Base-by-base conservation (phyloP, 805 yeast genomes). In the Saturnispora dispora region DNA sequence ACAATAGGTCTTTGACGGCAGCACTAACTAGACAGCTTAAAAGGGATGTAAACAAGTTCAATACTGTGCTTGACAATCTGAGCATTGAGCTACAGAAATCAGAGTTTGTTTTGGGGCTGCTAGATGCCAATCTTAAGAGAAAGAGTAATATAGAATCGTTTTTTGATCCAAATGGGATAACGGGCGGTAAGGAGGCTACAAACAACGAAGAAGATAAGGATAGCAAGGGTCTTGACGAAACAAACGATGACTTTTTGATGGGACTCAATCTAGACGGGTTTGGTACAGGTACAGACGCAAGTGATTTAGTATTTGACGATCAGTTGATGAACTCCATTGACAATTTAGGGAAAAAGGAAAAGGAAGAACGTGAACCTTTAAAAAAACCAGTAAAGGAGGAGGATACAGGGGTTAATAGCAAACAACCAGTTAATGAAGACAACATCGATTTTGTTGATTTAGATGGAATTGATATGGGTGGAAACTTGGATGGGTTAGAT, bases 81-180 rank as follows among this genome's bases (percentile, higher is more conserved):
- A 55, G 52, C 13, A 32, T 65, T 45, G 68, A 67, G 48, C 50
- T 66, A 46, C 57, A 50, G 20, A 66, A 63, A 35, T 57, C 69
- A 4, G 66, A 60, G 43, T 57, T 59, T 46, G 60, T 62, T 10
- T 51, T 67, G 28, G 53, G 55, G 20, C 57, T 59, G 48, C 30
- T 66, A 48, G 63, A 64, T 49, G 58, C 58, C n/a, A 63, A 60
- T 46, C 32, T 60, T 7, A 51, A 52, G 10, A 63, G 64, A 45
- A 69, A 66, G 48, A 64, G 57, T 30, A 35, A 23, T n/a, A 27
- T 25, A n/a, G 42, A 35, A 10, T 25, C 33, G 4, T 25, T 46
- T 25, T 46, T 46, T n/a, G 42, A 46, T 46, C 35, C 42, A 9
- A 36, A 42, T 27, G 35, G 28, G 8, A 40, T 13, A 8, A 4